A percentile compares a stretch with the other conserved stretches of the same genome.
phyloP scores from a whole-genome alignment of 805 yeast species.

The Barnettozyma siamensis region DNA sequence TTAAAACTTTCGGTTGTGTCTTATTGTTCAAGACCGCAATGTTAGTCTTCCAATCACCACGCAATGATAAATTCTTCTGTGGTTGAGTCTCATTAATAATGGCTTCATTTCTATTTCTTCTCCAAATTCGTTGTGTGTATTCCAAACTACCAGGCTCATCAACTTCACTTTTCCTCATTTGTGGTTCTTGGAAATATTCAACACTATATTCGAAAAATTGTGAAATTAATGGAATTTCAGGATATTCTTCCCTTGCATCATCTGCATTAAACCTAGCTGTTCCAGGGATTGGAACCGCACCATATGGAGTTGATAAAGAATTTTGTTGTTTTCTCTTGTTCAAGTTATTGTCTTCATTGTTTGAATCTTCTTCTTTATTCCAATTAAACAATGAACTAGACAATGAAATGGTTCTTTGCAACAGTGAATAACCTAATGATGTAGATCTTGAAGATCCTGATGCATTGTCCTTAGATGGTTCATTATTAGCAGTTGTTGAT shows the following conservation, averaged over 20 bases:
- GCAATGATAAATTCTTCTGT: slow-evolving; percentile 75
- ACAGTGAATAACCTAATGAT: slow-evolving; percentile 12
- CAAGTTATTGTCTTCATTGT: slow-evolving; percentile 8
- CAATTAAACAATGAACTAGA: slow-evolving; percentile 25
- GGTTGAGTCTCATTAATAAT: slow-evolving; percentile 87
- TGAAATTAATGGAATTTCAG: slow-evolving; percentile 48
- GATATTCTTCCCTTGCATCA: slow-evolving; percentile 17
- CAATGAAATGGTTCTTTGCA: slow-evolving; percentile 25
- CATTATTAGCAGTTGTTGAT: slow-evolving; percentile 14
- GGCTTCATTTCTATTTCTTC: slow-evolving; percentile 81
- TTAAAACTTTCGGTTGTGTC: slow-evolving; percentile 72
- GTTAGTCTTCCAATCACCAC: slow-evolving; percentile 79
- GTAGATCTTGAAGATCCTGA: slow-evolving; percentile 2
- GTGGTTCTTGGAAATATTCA: slow-evolving; percentile 96
- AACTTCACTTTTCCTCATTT: slow-evolving; percentile 73
- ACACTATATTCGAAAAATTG: slow-evolving; percentile 68
- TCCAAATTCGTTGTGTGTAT: slow-evolving; percentile 78
- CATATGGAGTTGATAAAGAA: slow-evolving; percentile 26
- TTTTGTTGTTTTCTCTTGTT: slow-evolving; percentile 3
- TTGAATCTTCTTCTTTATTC: slow-evolving; percentile 16
- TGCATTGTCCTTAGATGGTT: not conserved
- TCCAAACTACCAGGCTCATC: slow-evolving; percentile 93
- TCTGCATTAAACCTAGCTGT: slow-evolving; percentile 46
- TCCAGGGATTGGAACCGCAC: slow-evolving; percentile 45
- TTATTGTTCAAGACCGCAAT: slow-evolving; percentile 57